Evolutionary conservation across 306 rosid species (phyloP), one percentile per base, ranked within the genome.

Genomic region (Ormosia semicastrata): DNA sequence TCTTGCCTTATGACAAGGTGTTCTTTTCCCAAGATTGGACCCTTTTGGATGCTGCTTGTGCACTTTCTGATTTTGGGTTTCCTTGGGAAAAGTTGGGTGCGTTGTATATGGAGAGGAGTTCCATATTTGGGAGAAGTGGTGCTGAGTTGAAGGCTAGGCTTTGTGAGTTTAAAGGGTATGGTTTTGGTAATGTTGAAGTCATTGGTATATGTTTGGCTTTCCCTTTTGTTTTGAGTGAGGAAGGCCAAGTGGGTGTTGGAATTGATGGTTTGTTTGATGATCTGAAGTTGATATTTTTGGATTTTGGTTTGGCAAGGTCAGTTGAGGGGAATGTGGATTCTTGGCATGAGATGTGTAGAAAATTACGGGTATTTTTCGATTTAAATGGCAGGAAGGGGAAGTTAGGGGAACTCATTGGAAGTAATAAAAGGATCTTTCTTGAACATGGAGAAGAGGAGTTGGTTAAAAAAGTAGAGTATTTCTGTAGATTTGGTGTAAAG

Each of bases 171-270:
- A 87, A 86, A 62, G 71, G 66, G 33, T 66, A 14, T 71, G 93
- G 93, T 5, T 90, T 88, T 67, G 30, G 74, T 67, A 86, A 81
- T 75, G 82, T 86, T 43, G 63, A 90, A 2, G 84, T 89, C 18
- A 85, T 86, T 65, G 89, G 91, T 7, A 81, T 86, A 17, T 90
- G 94, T 76, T 80, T 92, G 79, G 93, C 89, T 79, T 92, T 92
- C 15, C 94, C 93, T 81, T 13, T 56, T 63, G 77, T 90, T 63
- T 82, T 92, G 79, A 62, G 72, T 4, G 84, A 71, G 79, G 89
- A 77, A 15, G 54, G 86, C 18, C 71, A 74, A 74, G 46, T 50
- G 71, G 76, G 83, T 6, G 30, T 80, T 80, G 84, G 79, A 17
- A 29, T 71, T 74, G 90, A 82, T 49, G 79, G 18, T 6, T 76